Evolutionary conservation across 2,329 filamentous ascomycete genomes (phyloP).

Genomic region (Salinomyces thailandicus): DNA sequence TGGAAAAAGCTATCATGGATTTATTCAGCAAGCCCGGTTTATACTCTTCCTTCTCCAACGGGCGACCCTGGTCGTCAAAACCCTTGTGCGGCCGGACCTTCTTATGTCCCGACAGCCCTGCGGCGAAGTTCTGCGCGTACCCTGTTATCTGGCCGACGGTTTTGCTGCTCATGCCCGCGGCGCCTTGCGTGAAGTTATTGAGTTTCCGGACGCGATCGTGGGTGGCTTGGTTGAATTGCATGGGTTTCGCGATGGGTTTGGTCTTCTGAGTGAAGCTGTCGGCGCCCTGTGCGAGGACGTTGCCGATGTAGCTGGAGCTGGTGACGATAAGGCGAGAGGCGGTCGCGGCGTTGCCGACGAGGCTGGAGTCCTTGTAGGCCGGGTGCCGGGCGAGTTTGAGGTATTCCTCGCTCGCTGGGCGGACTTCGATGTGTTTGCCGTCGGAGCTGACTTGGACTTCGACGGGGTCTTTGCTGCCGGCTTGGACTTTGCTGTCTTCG

Average conservation of each 20-base stretch:
- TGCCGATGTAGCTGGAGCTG: conserved; percentile 67
- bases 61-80: conserved; percentile 59
- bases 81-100: conserved; percentile 46
- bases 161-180: conserved; percentile 69
- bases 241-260: conserved; percentile 64
- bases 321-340: conserved; percentile 90
- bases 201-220: conserved; percentile 80
- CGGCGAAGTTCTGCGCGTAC: conserved; percentile 83
- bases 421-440: conserved; percentile 57
- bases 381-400: conserved; percentile 72
- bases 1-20: conserved; percentile 91
- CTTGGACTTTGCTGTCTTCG: conserved; percentile 63
- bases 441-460: conserved; percentile 64
- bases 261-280: conserved; percentile 71
- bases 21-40: conserved; percentile 93
- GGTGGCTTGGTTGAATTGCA: conserved; percentile 78
- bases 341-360: conserved; percentile 77
- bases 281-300: conserved; percentile 65
- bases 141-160: conserved; percentile 76
- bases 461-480: conserved; percentile 85
- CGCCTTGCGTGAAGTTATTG: conserved; percentile 70
- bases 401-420: conserved; percentile 59
- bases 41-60: conserved; percentile 44
- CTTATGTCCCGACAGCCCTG: conserved; percentile 56
- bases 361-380: conserved; percentile 75